Evolutionary conservation across 331 rosid genomes (phyloP).

Genomic region (Malus hybrid): DNA sequence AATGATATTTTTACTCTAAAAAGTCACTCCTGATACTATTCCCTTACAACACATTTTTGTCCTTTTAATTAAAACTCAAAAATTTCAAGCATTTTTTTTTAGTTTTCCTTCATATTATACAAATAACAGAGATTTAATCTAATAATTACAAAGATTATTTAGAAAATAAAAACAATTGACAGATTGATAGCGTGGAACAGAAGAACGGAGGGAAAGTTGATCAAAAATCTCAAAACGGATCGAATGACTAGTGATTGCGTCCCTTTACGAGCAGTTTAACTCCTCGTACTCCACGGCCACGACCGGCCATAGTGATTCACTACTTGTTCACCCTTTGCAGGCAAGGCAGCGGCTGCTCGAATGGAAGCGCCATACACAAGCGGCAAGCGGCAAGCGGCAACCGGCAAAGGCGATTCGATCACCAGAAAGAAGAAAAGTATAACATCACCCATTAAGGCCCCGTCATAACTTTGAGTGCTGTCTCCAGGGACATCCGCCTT

Average conservation of each 20-base stretch:
- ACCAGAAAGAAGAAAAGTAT: not conserved
- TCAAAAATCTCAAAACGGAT: not conserved
- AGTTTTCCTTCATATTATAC: too few species aligned
- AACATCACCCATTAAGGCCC: not conserved
- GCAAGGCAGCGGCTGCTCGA: not conserved
- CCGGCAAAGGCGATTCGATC: not conserved
- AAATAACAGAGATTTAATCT: not conserved
- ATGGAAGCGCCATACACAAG: too few species aligned
- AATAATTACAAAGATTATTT: slow-evolving; percentile 3
- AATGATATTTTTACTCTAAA: too few species aligned
- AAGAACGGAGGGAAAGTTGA: too few species aligned
- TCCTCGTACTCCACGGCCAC: not conserved
- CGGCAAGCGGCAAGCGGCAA: not conserved
- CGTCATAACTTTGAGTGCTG: slow-evolving; percentile 67
- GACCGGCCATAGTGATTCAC: not conserved
- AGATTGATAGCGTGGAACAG: too few species aligned
- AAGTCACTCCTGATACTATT: accelerated
- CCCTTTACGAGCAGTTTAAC: not conserved
- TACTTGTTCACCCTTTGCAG: not conserved
- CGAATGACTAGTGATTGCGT: not conserved
- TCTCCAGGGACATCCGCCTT: slow-evolving; percentile 94
- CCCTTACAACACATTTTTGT: too few species aligned
- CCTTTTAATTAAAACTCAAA: too few species aligned
- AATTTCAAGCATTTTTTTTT: accelerated
- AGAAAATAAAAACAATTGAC: not conserved